These are phyloP conservation scores for Cafeteria roenbergensis DNA, from an alignment of 108 stramenopile genomes.

Conservation along the genomic window DNA sequence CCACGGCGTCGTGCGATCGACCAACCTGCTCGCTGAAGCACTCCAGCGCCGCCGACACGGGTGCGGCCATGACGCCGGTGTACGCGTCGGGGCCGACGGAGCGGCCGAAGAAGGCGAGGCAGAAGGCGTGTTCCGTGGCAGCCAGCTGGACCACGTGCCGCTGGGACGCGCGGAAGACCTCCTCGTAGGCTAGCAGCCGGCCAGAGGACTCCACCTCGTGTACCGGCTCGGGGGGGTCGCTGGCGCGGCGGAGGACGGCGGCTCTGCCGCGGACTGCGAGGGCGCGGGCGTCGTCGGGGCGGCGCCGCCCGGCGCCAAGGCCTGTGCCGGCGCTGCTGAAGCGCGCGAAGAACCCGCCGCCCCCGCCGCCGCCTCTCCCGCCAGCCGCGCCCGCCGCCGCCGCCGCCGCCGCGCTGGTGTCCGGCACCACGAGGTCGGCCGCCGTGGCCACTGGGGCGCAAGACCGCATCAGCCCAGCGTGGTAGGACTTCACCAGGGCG, in stretches of 20 bases:
- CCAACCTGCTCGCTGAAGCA: slow-evolving; percentile 89
- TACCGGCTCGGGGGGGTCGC: slow-evolving; percentile 62
- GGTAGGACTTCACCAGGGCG: slow-evolving; percentile 81
- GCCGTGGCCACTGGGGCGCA: slow-evolving; percentile 68
- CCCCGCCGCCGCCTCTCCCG: too few species aligned
- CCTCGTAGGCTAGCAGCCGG: slow-evolving; percentile 75
- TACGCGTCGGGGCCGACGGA: slow-evolving; percentile 55
- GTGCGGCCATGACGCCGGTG: slow-evolving; percentile 63
- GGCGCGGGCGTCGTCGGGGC: slow-evolving; percentile 34
- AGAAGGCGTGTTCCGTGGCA: slow-evolving; percentile 87
- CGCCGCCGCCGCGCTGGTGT: slow-evolving; percentile 52
- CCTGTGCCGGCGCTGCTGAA: background rate
- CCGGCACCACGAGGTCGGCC: slow-evolving; percentile 82
- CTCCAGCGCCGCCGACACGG: slow-evolving; percentile 71
- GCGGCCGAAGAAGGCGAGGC: slow-evolving; percentile 77
- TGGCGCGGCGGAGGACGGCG: slow-evolving; percentile 31
- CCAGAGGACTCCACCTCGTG: slow-evolving; percentile 73
- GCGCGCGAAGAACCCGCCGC: background rate
- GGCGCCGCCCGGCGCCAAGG: background rate
- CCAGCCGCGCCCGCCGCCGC: too few species aligned
- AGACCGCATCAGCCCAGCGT: slow-evolving; percentile 70
- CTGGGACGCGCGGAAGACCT: slow-evolving; percentile 70
- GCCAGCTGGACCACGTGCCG: slow-evolving; percentile 89
- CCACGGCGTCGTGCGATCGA: slow-evolving; percentile 75
- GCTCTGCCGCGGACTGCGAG: slow-evolving; percentile 47